Evolutionary conservation across 169 alveolate genomes (phyloP), one percentile per base, ranked within the genome.

Genomic region (Perkinsus chesapeaki): DNA sequence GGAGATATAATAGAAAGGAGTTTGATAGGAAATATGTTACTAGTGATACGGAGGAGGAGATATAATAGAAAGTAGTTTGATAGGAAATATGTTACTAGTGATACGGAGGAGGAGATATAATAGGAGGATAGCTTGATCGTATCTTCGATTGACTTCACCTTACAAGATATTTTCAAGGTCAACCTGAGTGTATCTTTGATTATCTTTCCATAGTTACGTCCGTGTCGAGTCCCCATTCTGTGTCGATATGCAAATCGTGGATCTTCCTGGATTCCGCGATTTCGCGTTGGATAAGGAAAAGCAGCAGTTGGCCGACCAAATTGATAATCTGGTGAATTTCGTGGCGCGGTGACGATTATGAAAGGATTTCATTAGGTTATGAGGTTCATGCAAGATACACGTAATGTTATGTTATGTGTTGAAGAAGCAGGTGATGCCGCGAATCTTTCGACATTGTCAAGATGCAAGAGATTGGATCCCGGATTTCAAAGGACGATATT

Each of bases 211-310:
- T 34, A 60, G 82, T 12, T 60, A 48, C 93, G 93, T 92, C 38
- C 93, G 93, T 16, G 37, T 92, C 34, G 93, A 92, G 91, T 48
- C 91, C 19, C 39, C 91, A 16, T 39, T 37, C 48, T 92, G 93
- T 34, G 93, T 92, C 38, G 93, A 92, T 27, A 94, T 94, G 95
- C 95, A 94, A 91, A 92, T 94, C 34, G 95, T 94, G 36, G 95
- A 94, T 73, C 93, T 94, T 39, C 95, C 95, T 5, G 95, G 95
- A 12, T 94, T 94, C 93, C 94, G 95, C 34, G 95, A 94, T 37
- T 94, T 94, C 39, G 94, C 95, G 19, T 36, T 94, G 47, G 95
- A 94, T 73, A 36, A 91, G 43, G 94, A 92, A 39, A 94, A 94
- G 93, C 94, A 94, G 91, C 39, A 36, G 39, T 38, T 73, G 73